Conservation (phyloP, 2,329 filamentous ascomycete genomes). For the Setomelanomma holmii region DNA sequence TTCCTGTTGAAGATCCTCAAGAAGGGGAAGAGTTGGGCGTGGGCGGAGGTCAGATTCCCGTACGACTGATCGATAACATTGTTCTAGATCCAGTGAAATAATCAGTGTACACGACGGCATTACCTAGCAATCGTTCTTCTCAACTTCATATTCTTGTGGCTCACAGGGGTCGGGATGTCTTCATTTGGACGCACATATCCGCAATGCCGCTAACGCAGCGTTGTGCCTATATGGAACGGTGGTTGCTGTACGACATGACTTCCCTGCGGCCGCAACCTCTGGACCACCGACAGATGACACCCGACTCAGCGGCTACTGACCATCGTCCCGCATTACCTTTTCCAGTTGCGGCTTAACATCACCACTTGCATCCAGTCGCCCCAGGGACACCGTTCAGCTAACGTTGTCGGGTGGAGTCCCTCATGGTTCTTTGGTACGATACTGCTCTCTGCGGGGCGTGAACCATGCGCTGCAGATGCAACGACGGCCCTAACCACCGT, state of each 20-base stretch:
- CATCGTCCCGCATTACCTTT: not conserved
- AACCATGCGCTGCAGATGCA: not conserved
- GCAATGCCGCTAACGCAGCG: too few species aligned
- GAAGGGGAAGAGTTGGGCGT: slow-evolving; percentile 74
- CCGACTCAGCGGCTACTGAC: not conserved
- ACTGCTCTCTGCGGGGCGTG: not conserved
- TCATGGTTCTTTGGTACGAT: too few species aligned
- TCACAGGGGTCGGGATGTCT: not conserved
- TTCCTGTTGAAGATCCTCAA: slow-evolving; percentile 74
- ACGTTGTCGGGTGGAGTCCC: too few species aligned
- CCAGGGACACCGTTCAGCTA: too few species aligned
- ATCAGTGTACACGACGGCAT: not conserved
- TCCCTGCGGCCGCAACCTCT: not conserved
- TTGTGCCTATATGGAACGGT: too few species aligned
- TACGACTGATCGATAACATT: slow-evolving; percentile 94
- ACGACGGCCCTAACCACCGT: not conserved
- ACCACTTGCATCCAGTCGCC: too few species aligned
- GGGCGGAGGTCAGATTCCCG: slow-evolving; percentile 75
- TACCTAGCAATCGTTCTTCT: not conserved
- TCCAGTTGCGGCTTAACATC: not conserved
- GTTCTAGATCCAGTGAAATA: slow-evolving; percentile 56
- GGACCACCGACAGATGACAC: not conserved
- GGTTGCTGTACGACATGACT: not conserved
- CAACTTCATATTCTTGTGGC: too few species aligned
- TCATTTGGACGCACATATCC: too few species aligned